Evolutionary conservation across 371 early-diverging fungal genomes (phyloP).

Genomic region (Vairimorpha necatrix): DNA sequence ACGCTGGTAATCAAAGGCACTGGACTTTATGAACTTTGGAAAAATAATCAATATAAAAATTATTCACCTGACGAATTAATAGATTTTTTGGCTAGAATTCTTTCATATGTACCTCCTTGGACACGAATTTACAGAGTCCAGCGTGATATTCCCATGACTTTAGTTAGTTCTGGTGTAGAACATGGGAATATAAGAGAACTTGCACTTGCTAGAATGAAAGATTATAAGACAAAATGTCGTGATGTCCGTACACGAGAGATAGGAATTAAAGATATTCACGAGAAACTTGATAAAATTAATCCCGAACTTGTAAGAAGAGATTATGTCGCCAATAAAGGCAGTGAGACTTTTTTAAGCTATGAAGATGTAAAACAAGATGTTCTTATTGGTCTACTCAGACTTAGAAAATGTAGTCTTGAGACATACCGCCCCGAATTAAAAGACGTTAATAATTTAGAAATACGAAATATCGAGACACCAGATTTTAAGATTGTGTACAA

Average conservation of each 20-base stretch:
- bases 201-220: slow-evolving; percentile 88
- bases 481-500: neutral
- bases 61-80: slow-evolving; percentile 94
- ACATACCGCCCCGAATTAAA: slow-evolving; percentile 85
- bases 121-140: slow-evolving; percentile 98
- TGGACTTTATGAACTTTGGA: slow-evolving; percentile 96
- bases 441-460: slow-evolving; percentile 67
- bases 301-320: slow-evolving; percentile 93
- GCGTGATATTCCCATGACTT: slow-evolving; percentile 99
- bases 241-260: slow-evolving; percentile 98
- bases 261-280: slow-evolving; percentile 95
- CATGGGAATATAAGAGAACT: slow-evolving; percentile 95
- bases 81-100: slow-evolving; percentile 87
- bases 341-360: slow-evolving; percentile 98
- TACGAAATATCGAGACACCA: slow-evolving; percentile 23
- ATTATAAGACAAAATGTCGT: slow-evolving; percentile 87
- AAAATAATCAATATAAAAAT: slow-evolving; percentile 90
- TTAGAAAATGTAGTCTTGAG: slow-evolving; percentile 80
- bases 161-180: slow-evolving; percentile 97
- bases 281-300: slow-evolving; percentile 77
- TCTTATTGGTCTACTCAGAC: slow-evolving; percentile 84
- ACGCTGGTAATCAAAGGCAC: slow-evolving; percentile 98
- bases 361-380: slow-evolving; percentile 97
- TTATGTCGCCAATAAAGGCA: slow-evolving; percentile 94
- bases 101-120: slow-evolving; percentile 98